Evolutionary conservation across 2,329 filamentous ascomycete species (phyloP).

Genomic region (Neofusicoccum ribis): DNA sequence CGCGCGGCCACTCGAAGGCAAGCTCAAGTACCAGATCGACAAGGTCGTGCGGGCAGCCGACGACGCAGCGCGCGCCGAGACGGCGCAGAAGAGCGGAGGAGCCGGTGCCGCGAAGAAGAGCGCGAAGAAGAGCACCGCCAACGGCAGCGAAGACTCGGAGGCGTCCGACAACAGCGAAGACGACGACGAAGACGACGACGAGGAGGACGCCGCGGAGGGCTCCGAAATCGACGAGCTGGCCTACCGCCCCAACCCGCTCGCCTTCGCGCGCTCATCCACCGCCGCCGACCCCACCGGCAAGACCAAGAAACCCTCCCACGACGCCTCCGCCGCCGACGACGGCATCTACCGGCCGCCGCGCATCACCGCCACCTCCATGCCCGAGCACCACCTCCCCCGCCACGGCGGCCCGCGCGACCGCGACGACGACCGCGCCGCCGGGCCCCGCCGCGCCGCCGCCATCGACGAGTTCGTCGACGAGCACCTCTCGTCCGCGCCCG

Average conservation of each 20-base stretch:
- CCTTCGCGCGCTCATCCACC: constrained; percentile 37
- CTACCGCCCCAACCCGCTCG: constrained; percentile 61
- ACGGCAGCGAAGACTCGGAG: constrained; percentile 29
- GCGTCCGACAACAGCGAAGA: constrained; percentile 43
- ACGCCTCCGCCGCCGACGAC: constrained; percentile 45
- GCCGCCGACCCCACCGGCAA: constrained; percentile 21
- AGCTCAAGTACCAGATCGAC: constrained; percentile 93
- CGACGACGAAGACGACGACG: constrained; percentile 37
- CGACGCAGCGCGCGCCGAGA: constrained; percentile 58
- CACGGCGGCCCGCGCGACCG: constrained; percentile 54
- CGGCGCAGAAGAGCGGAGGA: constrained; percentile 33
- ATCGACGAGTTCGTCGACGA: constrained; percentile 89
- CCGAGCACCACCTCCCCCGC: constrained; percentile 33
- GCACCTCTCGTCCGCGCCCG: constrained; percentile 78
- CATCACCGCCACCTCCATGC: constrained; percentile 84
- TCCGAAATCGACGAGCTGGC: constrained; percentile 59
- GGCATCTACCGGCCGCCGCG: constrained; percentile 87
- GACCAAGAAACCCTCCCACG: constrained; percentile 27
- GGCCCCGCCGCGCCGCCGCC: constrained; percentile 72
- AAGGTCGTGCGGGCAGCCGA: constrained; percentile 88
- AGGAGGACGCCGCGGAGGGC: constrained; percentile 43
- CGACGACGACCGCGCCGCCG: constrained; percentile 62
- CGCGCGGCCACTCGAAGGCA: constrained; percentile 83
- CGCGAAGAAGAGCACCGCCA: constrained; percentile 34
- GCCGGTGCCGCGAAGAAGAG: constrained; percentile 26